phyloP scores from a whole-genome alignment of 257 asterid species.

The Ehretia macrophylla region DNA sequence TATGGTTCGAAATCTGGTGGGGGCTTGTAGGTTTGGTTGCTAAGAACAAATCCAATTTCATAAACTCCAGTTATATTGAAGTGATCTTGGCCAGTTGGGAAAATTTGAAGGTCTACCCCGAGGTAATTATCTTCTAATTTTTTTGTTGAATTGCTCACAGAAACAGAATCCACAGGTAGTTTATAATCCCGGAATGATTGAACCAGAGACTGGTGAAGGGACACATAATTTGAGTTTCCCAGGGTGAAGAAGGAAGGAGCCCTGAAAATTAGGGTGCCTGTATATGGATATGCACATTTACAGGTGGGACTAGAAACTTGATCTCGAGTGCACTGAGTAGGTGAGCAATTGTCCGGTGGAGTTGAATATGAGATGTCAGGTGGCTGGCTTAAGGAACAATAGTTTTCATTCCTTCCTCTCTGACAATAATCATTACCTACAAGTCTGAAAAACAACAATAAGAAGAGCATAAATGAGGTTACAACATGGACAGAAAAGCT shows the following conservation, averaged over 20 bases:
- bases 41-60: slow-evolving; percentile 55
- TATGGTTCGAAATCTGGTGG: slow-evolving; percentile 68
- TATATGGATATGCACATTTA: slow-evolving; percentile 67
- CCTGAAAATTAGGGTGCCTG: slow-evolving; percentile 58
- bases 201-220: slow-evolving; percentile 41
- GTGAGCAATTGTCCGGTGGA: slow-evolving; percentile 45
- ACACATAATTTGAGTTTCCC: slow-evolving; percentile 38
- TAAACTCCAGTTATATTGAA: slow-evolving; percentile 61
- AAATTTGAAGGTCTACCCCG: slow-evolving; percentile 40
- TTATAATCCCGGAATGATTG: slow-evolving; percentile 28
- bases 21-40: slow-evolving; percentile 86
- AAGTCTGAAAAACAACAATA: slow-evolving; percentile 44
- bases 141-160: slow-evolving; percentile 52
- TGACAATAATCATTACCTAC: slow-evolving; percentile 51
- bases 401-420: slow-evolving; percentile 26
- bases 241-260: slow-evolving; percentile 80
- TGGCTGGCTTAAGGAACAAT: slow-evolving; percentile 38
- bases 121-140: slow-evolving; percentile 49
- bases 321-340: slow-evolving; percentile 32
- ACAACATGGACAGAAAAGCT: not conserved
- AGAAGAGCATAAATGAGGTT: not conserved
- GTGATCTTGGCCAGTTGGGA: slow-evolving; percentile 47
- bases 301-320: slow-evolving; percentile 65
- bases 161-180: slow-evolving; percentile 80
- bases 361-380: slow-evolving; percentile 41